Base-by-base conservation (phyloP, 768 basidiomycete species). In the Rhodosporidiobolus odoratus region DNA sequence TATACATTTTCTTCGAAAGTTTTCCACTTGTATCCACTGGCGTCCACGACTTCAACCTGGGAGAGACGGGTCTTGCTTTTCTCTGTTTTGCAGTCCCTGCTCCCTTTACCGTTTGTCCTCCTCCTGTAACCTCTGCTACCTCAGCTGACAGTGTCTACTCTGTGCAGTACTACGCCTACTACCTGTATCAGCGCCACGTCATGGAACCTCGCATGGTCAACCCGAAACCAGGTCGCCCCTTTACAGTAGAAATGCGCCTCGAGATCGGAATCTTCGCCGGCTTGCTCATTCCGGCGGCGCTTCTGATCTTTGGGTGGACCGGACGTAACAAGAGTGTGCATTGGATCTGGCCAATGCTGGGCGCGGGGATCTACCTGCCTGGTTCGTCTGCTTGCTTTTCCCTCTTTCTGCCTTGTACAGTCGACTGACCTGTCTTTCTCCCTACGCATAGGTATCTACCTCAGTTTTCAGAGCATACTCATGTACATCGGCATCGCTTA, bases 1-100 rank as follows among this genome's bases (percentile, higher is more conserved):
- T 65, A 13, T 16, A 27, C 32, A 5, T n/a, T 35, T 23, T 25
- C 13, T 40, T 80, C 71, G 80, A 80, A 65, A 69, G 69, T 7
- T 79, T 78, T 67, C 79, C 78, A 0, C 45, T 79, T 30, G 76
- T 80, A 27, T 80, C 77, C 71, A 58, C n/a, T 25, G 69, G 74
- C 40, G 69, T 73, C 53, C 69, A 77, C 69, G 64, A 65, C 9
- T 76, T 76, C 73, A 69, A 48, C 34, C 58, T 73, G 41, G 73
- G 75, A 37, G 47, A 71, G 12, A 30, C 32, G 1, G 62, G 72
- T 12, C 57, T 79, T 3, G 76, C 76, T 38, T 79, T 74, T 65
- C 60, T 77, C 47, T 76, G 75, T 12, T 68, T 77, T 54, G 66
- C 77, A 48, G 70, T 79, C 30, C 69, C 73, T 2, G 66, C 61